Percentiles rank a stretch among this genome's conserved stretches.
Conservation (phyloP, 345 rosid genomes). For the Carallia pectinifolia region DNA sequence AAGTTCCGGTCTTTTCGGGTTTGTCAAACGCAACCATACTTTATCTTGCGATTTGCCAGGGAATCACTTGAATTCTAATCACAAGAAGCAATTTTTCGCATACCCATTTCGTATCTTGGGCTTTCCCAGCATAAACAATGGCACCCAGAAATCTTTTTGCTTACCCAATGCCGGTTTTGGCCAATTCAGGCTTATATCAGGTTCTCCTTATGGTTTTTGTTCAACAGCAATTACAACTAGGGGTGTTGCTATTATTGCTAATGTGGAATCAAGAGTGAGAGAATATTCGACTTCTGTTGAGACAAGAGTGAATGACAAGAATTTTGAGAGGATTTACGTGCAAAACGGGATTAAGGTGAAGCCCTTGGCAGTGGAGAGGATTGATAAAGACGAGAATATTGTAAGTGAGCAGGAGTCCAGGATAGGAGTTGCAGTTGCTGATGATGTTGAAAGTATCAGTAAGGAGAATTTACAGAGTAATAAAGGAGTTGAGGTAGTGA, state of each 20-base stretch:
- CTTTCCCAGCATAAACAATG: slow-evolving; percentile 18
- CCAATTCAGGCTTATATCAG: slow-evolving; percentile 24
- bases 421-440: slow-evolving; percentile 25
- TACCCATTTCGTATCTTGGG: slow-evolving; percentile 28
- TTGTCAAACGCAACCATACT: slow-evolving; percentile 6
- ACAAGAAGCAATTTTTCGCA: slow-evolving; percentile 19
- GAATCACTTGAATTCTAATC: slow-evolving; percentile 19
- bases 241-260: slow-evolving; percentile 26
- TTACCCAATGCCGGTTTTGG: slow-evolving; percentile 26
- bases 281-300: slow-evolving; percentile 61
- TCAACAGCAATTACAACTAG: neutral
- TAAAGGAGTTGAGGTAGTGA: slow-evolving; percentile 23
- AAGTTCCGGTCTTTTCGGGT: slow-evolving; percentile 20
- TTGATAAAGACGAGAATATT: slow-evolving; percentile 55
- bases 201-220: neutral
- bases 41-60: slow-evolving; percentile 5
- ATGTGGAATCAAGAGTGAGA: slow-evolving; percentile 31
- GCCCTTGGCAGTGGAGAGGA: slow-evolving; percentile 59
- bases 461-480: slow-evolving; percentile 33
- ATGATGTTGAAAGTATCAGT: slow-evolving; percentile 20
- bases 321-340: slow-evolving; percentile 61
- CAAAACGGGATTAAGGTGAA: slow-evolving; percentile 50
- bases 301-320: slow-evolving; percentile 49
- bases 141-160: slow-evolving; percentile 25
- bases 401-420: slow-evolving; percentile 35